phyloP scores from a whole-genome alignment of 75 land plant species.

The Chamaecyparis obtusa region DNA sequence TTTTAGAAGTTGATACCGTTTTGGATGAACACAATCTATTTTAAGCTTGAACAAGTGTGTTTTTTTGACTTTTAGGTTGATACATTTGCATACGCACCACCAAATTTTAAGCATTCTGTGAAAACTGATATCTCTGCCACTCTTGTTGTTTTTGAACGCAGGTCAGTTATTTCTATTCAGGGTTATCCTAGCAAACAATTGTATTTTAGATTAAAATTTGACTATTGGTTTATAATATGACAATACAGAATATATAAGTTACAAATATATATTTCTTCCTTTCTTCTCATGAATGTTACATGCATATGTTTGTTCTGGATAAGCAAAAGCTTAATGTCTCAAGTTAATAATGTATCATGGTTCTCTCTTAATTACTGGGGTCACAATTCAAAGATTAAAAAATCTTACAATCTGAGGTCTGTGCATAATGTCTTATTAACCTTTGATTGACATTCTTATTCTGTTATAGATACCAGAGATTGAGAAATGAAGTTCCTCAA shows the following conservation, averaged over 20 bases:
- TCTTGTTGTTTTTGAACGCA: conserved; percentile 55
- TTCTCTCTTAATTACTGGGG: neutral
- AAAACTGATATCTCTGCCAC: conserved; percentile 37
- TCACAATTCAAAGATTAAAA: neutral
- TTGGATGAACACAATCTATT: neutral
- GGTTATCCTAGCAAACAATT: neutral
- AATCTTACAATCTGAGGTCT: neutral
- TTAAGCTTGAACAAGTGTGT: neutral
- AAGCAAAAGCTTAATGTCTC: neutral
- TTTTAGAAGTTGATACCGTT: neutral
- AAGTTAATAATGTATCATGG: neutral
- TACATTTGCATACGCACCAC: conserved; percentile 84
- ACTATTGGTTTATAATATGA: neutral
- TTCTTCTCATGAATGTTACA: neutral
- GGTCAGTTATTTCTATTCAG: conserved; percentile 28
- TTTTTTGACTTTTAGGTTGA: conserved; percentile 65
- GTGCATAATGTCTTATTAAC: neutral
- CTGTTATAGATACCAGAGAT: conserved; percentile 39
- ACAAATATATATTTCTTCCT: neutral
- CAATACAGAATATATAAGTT: neutral
- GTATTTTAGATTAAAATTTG: neutral
- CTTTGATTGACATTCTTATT: neutral
- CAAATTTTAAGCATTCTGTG: conserved; percentile 59
- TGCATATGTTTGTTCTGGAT: neutral
- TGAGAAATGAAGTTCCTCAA: conserved; percentile 47